These are phyloP conservation scores for Fusarium pininemorale DNA, from an alignment of 2,329 filamentous ascomycete genomes.

Conservation along the genomic window DNA sequence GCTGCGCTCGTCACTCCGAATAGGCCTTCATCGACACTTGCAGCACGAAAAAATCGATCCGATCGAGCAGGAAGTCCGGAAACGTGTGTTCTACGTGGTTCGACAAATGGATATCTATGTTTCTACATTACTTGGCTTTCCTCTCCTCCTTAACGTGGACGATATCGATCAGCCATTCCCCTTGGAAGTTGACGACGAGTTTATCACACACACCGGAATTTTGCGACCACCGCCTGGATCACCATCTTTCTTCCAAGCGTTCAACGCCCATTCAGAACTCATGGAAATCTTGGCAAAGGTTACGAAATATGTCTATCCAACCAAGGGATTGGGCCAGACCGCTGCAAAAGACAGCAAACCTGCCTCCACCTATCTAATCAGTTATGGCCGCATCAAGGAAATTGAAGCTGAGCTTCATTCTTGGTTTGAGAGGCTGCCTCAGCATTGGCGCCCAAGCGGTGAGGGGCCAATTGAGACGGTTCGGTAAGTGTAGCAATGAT, in stretches of 20 bases:
- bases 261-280: conserved; percentile 71
- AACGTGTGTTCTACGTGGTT: conserved; percentile 73
- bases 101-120: conserved; percentile 77
- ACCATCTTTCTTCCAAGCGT: conserved; percentile 69
- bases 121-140: conserved; percentile 72
- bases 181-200: conserved; percentile 72
- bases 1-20: conserved; percentile 76
- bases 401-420: conserved; percentile 70
- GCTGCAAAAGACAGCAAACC: conserved; percentile 53
- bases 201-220: conserved; percentile 68
- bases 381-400: conserved; percentile 69
- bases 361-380: conserved; percentile 68
- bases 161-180: conserved; percentile 75
- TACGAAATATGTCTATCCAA: conserved; percentile 72
- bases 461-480: conserved; percentile 79
- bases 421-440: conserved; percentile 75
- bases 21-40: conserved; percentile 80
- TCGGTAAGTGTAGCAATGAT: conserved; percentile 63
- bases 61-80: conserved; percentile 70
- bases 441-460: conserved; percentile 79
- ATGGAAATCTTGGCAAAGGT: conserved; percentile 73
- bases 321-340: conserved; percentile 63
- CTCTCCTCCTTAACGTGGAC: conserved; percentile 68
- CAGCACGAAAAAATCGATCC: conserved; percentile 69
- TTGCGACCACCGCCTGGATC: conserved; percentile 63